Evolutionary conservation across 495 filamentous ascomycete species (phyloP), one percentile per base, ranked within the genome.

Genomic region (Tuber brumale): DNA sequence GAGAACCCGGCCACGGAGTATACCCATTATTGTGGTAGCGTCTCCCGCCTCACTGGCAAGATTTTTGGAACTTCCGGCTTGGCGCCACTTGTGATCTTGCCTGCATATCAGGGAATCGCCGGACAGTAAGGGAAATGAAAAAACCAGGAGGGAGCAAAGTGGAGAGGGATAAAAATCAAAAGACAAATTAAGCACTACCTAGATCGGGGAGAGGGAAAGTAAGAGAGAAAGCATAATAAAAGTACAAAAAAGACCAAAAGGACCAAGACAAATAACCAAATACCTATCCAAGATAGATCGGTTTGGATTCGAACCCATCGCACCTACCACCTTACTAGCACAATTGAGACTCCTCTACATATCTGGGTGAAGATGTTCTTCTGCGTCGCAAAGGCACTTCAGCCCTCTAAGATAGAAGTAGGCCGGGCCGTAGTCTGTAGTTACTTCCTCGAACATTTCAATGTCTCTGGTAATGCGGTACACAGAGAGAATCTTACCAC

Each of bases 371-470:
- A 76, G 43, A 43, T 81, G 78, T 9, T 31, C 23, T 35, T 71
- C 70, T n/a, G 72, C 44, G 44, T 70, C 43, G 45, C 75, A 81
- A 8, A 80, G 46, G 41, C 78, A 80, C 39, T 51, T 31, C 31
- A 41, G 23, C 43, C 21, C 12, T 12, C 23, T 57, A 0, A 21
- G 6, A 27, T 10, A 7, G 69, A 82, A 83, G 74, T 83, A 83
- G 37, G 21, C 31, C 16, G 18, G 4, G n/a, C 81, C 81, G 27
- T 83, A 83, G 69, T 70, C 66, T 18, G 76, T 43, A 27, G 79
- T 83, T 43, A 83, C 48, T 44, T 83, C 79, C 42, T 83, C 76
- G 41, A 83, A 82, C 39, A 76, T 80, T 35, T 43, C 42, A 57
- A 83, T 79, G 6, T 70, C 48, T 43, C n/a, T 45, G 21, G 4